Conservation (phyloP, 78 protist species). For the Cavenderia fasciculata region DNA sequence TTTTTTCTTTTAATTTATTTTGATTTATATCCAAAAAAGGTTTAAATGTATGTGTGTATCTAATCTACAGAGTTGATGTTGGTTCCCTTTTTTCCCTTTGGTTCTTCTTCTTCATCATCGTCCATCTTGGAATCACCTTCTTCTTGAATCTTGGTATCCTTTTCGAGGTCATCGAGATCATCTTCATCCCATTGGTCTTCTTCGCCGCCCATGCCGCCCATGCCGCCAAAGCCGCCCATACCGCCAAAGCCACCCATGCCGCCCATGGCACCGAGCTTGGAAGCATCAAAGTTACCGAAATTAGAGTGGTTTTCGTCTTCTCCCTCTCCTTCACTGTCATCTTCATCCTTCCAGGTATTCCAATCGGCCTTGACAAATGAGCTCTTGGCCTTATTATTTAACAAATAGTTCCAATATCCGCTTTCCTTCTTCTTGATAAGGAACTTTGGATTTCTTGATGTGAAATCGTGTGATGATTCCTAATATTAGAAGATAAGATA, state of each 20-base stretch:
- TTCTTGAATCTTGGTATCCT: conserved; percentile 5
- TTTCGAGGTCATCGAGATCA: conserved; percentile 9
- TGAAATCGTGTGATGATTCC: background rate
- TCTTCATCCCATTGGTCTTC: conserved; percentile 10
- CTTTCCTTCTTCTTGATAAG: conserved; percentile 22
- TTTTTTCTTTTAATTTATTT: no score
- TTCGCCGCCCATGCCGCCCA: conserved; percentile 45
- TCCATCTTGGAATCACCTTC: conserved; percentile 2
- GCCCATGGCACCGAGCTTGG: background rate
- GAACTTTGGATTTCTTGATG: conserved; percentile 28
- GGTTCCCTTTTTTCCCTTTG: conserved; percentile 1
- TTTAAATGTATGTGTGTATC: background rate
- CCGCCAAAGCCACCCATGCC: conserved; percentile 69
- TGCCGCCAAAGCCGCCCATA: conserved; percentile 62
- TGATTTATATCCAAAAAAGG: no score
- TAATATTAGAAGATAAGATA: no score
- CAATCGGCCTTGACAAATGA: conserved; percentile 27
- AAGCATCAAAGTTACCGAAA: conserved; percentile 29
- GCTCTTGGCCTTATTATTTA: conserved; percentile 18
- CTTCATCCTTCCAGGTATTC: conserved; percentile 60
- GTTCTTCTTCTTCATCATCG: conserved; percentile 22
- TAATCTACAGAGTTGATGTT: conserved; percentile 73
- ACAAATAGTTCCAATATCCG: conserved; percentile 63
- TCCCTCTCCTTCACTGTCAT: conserved; percentile 25
- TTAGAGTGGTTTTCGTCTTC: background rate